Percentiles rank a stretch among this genome's conserved stretches.
Evolutionary conservation across 129 eudicot species (phyloP).

Genomic region (Oenanthe sinensis): DNA sequence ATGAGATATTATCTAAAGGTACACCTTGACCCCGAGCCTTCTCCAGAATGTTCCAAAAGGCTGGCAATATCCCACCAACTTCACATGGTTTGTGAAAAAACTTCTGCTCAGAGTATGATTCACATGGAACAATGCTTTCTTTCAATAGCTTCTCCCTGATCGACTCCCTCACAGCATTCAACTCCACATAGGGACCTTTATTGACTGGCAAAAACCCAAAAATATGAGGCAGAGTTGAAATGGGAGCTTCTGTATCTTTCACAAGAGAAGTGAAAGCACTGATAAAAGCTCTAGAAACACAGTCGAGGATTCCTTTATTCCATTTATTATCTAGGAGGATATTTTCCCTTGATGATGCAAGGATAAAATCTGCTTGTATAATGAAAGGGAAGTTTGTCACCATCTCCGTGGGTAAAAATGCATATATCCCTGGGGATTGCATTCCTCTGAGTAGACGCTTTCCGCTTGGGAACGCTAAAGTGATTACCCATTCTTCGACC

Average conservation of each 20-base stretch:
- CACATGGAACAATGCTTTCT: constrained; percentile 41
- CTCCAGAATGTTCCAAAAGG: constrained; percentile 36
- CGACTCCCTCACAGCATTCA: constrained; percentile 29
- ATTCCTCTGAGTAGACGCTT: constrained; percentile 36
- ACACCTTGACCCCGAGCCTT: constrained; percentile 33
- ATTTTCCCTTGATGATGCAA: constrained; percentile 51
- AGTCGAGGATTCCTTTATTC: constrained; percentile 53
- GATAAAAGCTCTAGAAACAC: constrained; percentile 35
- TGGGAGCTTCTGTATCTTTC: constrained; percentile 28
- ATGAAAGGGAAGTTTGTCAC: constrained; percentile 54
- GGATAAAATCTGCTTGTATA: constrained; percentile 56
- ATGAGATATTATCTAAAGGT: constrained; percentile 29
- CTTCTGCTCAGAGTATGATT: constrained; percentile 33
- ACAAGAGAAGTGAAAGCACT: constrained; percentile 38
- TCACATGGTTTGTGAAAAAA: constrained; percentile 40
- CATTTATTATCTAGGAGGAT: constrained; percentile 43
- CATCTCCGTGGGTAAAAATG: constrained; percentile 52
- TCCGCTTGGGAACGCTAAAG: constrained; percentile 47
- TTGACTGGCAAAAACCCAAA: constrained; percentile 38
- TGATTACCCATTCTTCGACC: constrained; percentile 48
- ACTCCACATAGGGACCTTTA: constrained; percentile 20
- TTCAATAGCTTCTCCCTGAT: constrained; percentile 28
- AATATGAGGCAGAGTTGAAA: constrained; percentile 28
- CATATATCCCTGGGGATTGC: constrained; percentile 38
- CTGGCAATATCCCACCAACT: constrained; percentile 31